These are phyloP conservation scores for Mycena albidolilacea DNA, from an alignment of 768 basidiomycete genomes.

Conservation along the genomic window DNA sequence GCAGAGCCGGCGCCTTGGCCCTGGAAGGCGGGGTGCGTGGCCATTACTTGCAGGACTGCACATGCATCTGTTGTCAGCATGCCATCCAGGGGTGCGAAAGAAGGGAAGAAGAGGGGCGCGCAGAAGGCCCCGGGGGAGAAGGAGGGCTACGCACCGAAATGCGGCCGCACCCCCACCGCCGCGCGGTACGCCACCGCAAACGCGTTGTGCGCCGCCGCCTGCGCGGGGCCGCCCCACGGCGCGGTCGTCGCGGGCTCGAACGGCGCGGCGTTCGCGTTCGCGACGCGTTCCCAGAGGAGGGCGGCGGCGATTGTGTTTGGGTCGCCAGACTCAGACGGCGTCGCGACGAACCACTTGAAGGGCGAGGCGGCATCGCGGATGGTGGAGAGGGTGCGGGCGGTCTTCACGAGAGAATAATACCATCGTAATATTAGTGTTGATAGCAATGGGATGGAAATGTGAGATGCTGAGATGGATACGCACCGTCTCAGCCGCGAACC, in stretches of 20 bases:
- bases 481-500: constrained; percentile 3
- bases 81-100: not conserved
- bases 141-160: not conserved
- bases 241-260: not conserved
- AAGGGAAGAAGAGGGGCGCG: too few relatives aligned
- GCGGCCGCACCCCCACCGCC: not conserved
- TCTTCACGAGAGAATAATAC: not conserved
- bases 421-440: not conserved
- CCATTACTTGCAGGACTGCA: constrained; percentile 1
- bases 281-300: constrained; percentile 1
- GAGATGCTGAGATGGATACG: too few relatives aligned
- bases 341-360: not conserved
- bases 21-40: constrained; percentile 10
- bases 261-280: constrained; percentile 8
- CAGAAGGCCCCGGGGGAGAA: not conserved
- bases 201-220: not conserved
- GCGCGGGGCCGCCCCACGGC: constrained; percentile 1
- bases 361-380: not conserved
- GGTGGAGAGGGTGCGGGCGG: not conserved
- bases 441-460: not conserved
- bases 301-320: not conserved
- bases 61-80: not conserved
- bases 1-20: constrained; percentile 6
- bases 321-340: not conserved
- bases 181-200: not conserved